These are phyloP conservation scores for Galerina marginata DNA, from an alignment of 768 basidiomycete genomes.

Conservation along the genomic window DNA sequence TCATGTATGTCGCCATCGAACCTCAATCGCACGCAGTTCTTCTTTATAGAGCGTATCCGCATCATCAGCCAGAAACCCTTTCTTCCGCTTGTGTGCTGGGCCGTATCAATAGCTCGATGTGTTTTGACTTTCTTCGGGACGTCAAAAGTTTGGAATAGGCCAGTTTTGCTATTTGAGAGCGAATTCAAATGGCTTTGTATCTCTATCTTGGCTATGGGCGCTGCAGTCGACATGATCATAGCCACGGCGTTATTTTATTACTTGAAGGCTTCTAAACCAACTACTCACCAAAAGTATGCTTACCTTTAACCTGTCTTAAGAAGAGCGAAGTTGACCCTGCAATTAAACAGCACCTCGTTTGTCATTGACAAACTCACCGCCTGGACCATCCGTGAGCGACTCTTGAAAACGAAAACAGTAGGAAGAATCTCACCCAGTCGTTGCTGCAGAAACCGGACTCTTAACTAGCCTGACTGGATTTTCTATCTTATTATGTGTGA, in stretches of 20 bases:
- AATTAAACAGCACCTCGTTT: background rate
- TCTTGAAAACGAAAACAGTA: background rate
- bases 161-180: background rate
- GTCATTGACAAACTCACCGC: conserved; percentile 2
- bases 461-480: background rate
- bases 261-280: background rate
- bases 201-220: background rate
- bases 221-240: background rate
- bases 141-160: no score
- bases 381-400: conserved; percentile 13
- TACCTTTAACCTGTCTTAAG: no score
- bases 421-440: no score
- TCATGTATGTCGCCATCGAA: background rate
- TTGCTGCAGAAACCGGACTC: background rate
- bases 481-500: background rate
- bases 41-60: background rate
- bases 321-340: background rate
- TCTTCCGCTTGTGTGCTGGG: background rate
- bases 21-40: background rate
- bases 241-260: background rate
- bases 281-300: background rate
- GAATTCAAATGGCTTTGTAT: background rate
- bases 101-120: background rate
- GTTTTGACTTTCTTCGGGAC: background rate
- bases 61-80: background rate